Evolutionary conservation across 495 filamentous ascomycete genomes (phyloP).

Genomic region (Sphaerosporella brunnea): DNA sequence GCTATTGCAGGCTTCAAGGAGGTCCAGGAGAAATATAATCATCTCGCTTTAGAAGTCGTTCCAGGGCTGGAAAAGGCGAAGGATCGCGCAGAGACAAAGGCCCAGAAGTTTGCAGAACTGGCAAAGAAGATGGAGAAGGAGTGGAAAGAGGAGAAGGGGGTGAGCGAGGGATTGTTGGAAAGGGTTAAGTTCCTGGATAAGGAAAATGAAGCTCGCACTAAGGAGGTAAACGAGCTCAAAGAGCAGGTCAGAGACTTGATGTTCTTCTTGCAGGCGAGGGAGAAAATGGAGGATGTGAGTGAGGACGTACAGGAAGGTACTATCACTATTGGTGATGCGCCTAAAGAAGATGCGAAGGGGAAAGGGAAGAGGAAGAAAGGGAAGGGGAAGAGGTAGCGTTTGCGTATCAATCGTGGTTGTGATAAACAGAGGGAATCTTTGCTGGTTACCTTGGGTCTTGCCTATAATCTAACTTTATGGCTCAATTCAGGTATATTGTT

Average conservation of each 20-base stretch:
- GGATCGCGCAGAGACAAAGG: slow-evolving; percentile 45
- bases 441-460: too few species aligned
- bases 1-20: slow-evolving; percentile 35
- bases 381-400: slow-evolving; percentile 17
- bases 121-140: slow-evolving; percentile 58
- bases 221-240: slow-evolving; percentile 44
- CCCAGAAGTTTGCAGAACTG: slow-evolving; percentile 52
- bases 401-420: too few species aligned
- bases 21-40: slow-evolving; percentile 39
- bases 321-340: slow-evolving; percentile 21
- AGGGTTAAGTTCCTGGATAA: slow-evolving; percentile 49
- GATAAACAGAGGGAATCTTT: too few species aligned
- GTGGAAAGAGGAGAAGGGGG: slow-evolving; percentile 73
- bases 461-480: too few species aligned
- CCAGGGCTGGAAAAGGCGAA: slow-evolving; percentile 51
- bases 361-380: slow-evolving; percentile 21
- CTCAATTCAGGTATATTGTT: too few species aligned
- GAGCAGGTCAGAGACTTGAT: slow-evolving; percentile 81
- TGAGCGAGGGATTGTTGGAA: slow-evolving; percentile 61
- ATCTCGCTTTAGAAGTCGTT: slow-evolving; percentile 40
- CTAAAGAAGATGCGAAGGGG: slow-evolving; percentile 11
- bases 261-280: slow-evolving; percentile 70
- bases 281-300: slow-evolving; percentile 55
- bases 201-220: slow-evolving; percentile 38
- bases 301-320: slow-evolving; percentile 41